Evolutionary conservation across 495 filamentous ascomycete species (phyloP).

Genomic region (Podospora didyma): DNA sequence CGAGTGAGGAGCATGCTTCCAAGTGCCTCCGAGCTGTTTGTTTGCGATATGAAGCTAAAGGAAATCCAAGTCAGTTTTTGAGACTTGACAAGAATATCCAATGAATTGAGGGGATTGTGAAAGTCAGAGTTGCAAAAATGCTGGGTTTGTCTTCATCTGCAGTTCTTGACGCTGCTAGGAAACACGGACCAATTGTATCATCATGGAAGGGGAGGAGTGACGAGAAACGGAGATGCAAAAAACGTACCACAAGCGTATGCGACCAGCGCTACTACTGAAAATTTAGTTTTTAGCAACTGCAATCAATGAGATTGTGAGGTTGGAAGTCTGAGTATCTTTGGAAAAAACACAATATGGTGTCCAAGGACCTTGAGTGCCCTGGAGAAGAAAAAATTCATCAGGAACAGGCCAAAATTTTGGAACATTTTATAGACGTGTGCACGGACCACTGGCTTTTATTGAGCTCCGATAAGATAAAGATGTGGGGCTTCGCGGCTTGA

Average conservation of each 20-base stretch:
- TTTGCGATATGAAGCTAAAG: background rate
- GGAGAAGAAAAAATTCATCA: background rate
- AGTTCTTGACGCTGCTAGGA: conserved; percentile 97
- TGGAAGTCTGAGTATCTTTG: too few relatives aligned
- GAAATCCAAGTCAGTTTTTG: background rate
- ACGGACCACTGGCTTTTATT: background rate
- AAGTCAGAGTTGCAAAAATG: conserved; percentile 83
- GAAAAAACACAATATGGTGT: too few relatives aligned
- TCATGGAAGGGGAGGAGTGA: conserved; percentile 49
- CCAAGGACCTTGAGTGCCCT: too few relatives aligned
- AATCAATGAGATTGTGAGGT: too few relatives aligned
- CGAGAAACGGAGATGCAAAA: conserved; percentile 40
- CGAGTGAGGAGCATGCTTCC: too few relatives aligned
- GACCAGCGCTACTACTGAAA: too few relatives aligned
- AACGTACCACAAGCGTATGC: conserved; percentile 68
- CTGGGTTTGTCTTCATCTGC: conserved; percentile 74
- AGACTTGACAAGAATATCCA: background rate
- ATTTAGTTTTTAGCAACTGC: too few relatives aligned
- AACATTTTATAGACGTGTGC: background rate
- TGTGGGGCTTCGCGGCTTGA: background rate
- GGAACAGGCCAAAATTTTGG: background rate
- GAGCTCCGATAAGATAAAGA: background rate
- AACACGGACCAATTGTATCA: conserved; percentile 99
- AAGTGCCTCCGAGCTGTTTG: too few relatives aligned
- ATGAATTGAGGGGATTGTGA: background rate